A percentile compares a stretch with the other conserved stretches of the same genome.
These are phyloP conservation scores for Phoma sp. DNA, from an alignment of 2,329 filamentous ascomycete genomes.

Conservation along the genomic window DNA sequence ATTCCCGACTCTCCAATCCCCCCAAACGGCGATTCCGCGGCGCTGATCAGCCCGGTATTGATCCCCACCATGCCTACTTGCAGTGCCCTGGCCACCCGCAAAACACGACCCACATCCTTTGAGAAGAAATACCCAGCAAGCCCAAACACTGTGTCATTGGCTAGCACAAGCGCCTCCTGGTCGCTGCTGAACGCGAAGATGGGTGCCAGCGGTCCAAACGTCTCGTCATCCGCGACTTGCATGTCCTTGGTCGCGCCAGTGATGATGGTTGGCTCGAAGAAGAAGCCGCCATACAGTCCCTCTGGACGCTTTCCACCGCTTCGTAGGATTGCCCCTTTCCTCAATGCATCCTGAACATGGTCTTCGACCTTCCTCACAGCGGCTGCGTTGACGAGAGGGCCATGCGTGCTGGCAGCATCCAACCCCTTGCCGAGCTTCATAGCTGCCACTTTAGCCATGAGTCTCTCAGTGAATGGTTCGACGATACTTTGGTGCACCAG, in stretches of 20 bases:
- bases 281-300: constrained; percentile 55
- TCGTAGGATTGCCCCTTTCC: no score
- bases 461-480: constrained; percentile 39
- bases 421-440: constrained; percentile 57
- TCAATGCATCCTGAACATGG: no score
- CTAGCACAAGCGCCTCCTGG: constrained; percentile 63
- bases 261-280: constrained; percentile 53
- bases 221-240: constrained; percentile 59
- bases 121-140: constrained; percentile 26
- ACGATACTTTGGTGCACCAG: constrained; percentile 55
- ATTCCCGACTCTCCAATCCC: not conserved
- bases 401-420: constrained; percentile 60
- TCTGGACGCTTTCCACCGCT: no score
- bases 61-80: constrained; percentile 31
- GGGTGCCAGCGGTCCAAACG: constrained; percentile 67
- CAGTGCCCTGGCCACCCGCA: constrained; percentile 18
- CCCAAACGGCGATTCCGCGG: not conserved
- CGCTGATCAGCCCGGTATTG: constrained; percentile 28
- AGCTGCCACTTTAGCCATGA: constrained; percentile 26
- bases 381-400: constrained; percentile 65
- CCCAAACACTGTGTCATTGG: constrained; percentile 65
- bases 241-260: constrained; percentile 20
- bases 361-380: no score
- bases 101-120: constrained; percentile 5
- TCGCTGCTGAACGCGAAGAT: constrained; percentile 68